Evolutionary conservation across 176 grass and related monocot genomes (phyloP).

Genomic region (Avena sativa): DNA sequence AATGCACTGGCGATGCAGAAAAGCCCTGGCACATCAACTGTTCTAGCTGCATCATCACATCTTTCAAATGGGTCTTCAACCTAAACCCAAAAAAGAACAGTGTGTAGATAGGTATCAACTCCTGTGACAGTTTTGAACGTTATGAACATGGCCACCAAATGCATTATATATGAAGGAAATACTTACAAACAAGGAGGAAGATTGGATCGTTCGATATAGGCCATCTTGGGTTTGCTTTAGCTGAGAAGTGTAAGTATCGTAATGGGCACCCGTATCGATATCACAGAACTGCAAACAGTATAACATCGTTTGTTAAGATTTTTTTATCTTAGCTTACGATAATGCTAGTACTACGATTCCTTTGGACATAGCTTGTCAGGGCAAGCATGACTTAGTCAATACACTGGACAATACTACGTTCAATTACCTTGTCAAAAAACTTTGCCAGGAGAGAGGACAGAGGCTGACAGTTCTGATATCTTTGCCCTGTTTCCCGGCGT

Average conservation of each 20-base stretch:
- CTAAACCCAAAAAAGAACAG: conserved; percentile 44
- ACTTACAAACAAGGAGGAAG: conserved; percentile 67
- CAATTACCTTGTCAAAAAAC: conserved; percentile 78
- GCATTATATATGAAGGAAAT: neutral
- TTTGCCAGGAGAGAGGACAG: conserved; percentile 54
- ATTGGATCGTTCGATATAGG: conserved; percentile 42
- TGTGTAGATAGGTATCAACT: conserved; percentile 18
- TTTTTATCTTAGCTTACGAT: neutral
- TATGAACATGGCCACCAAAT: neutral
- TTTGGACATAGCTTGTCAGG: neutral
- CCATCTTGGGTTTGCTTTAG: conserved; percentile 38
- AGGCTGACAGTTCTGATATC: conserved; percentile 56
- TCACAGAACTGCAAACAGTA: conserved; percentile 53
- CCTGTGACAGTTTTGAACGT: conserved; percentile 7
- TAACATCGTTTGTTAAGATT: neutral
- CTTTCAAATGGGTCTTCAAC: conserved; percentile 76
- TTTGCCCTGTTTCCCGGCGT: conserved; percentile 33
- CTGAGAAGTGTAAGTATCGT: conserved; percentile 53
- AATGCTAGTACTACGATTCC: neutral
- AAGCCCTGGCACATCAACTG: conserved; percentile 48
- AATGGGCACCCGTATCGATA: neutral
- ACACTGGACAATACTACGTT: conserved; percentile 5
- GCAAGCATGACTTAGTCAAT: conserved; percentile 1
- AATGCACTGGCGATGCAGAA: conserved; percentile 47
- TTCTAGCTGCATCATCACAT: conserved; percentile 64